Conservation (phyloP, 345 rosid species). For the Conringia planisiliqua region DNA sequence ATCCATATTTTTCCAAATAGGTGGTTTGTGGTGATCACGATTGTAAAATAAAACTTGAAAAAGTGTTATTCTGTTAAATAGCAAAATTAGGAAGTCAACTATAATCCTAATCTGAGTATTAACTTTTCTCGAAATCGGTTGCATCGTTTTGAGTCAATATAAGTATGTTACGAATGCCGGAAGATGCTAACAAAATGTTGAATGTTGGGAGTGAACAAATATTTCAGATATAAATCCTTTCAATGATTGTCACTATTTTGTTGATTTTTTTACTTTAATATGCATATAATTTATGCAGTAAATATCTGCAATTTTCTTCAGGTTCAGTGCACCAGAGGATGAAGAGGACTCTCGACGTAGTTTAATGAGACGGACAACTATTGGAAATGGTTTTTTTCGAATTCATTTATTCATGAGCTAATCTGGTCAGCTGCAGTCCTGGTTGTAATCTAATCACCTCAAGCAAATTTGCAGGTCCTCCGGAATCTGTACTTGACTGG, state of each 20-base stretch:
- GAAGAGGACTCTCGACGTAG: constrained; percentile 57
- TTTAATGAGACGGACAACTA: constrained; percentile 80
- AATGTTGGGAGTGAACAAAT: constrained; percentile 6
- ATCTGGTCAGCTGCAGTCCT: constrained; percentile 6
- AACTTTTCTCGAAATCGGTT: not conserved
- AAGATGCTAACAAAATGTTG: not conserved
- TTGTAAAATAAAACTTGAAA: not conserved
- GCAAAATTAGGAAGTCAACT: not conserved
- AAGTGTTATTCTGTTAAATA: not conserved
- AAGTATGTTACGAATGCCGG: not conserved
- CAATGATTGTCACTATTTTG: constrained; percentile 1
- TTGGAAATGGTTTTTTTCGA: constrained; percentile 75
- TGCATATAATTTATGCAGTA: constrained; percentile 9
- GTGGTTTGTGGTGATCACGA: constrained; percentile 13
- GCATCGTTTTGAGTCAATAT: constrained; percentile 6
- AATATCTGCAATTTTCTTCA: constrained; percentile 28
- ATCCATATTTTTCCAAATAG: not conserved
- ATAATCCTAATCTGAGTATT: not conserved
- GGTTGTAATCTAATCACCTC: constrained; percentile 26
- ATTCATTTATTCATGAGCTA: constrained; percentile 1
- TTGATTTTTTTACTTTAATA: not conserved
- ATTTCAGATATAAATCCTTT: not conserved
- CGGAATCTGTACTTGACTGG: constrained; percentile 86
- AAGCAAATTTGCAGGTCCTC: constrained; percentile 60
- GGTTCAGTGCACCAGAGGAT: constrained; percentile 91